Conservation (phyloP, 164 flowering plant genomes). For the Dillenia turbinata region DNA sequence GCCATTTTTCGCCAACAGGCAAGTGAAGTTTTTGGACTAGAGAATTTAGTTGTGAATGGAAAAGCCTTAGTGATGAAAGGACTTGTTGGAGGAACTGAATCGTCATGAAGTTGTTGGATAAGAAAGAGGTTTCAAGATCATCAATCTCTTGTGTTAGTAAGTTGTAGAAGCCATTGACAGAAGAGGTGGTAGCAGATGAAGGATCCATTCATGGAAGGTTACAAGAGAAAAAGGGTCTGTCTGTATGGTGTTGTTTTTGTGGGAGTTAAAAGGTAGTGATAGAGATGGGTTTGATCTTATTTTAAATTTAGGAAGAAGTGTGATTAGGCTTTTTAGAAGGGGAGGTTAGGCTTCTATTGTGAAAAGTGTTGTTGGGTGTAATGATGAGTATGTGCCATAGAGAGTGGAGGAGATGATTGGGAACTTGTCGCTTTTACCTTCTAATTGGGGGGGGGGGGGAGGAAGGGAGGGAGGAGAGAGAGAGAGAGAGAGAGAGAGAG, state of each 20-base stretch:
- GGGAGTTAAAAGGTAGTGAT: slow-evolving; percentile 10
- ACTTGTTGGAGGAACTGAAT: slow-evolving; percentile 80
- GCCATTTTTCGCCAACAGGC: slow-evolving; percentile 95
- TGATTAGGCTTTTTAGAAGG: slow-evolving; percentile 2
- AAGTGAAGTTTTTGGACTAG: slow-evolving; percentile 83
- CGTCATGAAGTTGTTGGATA: slow-evolving; percentile 75
- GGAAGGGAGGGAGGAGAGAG: background rate
- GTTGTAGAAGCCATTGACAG: slow-evolving; percentile 89
- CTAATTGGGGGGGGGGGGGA: slow-evolving; percentile 31
- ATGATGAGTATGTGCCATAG: slow-evolving; percentile 93
- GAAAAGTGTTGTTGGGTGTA: slow-evolving; percentile 83
- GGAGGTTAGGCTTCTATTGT: slow-evolving; percentile 66
- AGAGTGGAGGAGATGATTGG: slow-evolving; percentile 93
- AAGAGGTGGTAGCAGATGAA: slow-evolving; percentile 40
- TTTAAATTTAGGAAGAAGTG: slow-evolving; percentile 22
- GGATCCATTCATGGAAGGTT: slow-evolving; percentile 46
- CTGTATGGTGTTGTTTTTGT: background rate
- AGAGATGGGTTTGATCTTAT: slow-evolving; percentile 5
- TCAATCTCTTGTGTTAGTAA: slow-evolving; percentile 74
- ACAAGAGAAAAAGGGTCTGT: slow-evolving; percentile 1
- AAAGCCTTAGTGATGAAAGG: slow-evolving; percentile 73
- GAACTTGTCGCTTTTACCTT: slow-evolving; percentile 79
- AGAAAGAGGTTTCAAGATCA: slow-evolving; percentile 64
- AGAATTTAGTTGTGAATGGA: slow-evolving; percentile 67
- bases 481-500: no score